Percentiles rank a stretch among this genome's conserved stretches.
Conservation (phyloP, 352 stramenopile genomes). For the Globisporangium splendens region DNA sequence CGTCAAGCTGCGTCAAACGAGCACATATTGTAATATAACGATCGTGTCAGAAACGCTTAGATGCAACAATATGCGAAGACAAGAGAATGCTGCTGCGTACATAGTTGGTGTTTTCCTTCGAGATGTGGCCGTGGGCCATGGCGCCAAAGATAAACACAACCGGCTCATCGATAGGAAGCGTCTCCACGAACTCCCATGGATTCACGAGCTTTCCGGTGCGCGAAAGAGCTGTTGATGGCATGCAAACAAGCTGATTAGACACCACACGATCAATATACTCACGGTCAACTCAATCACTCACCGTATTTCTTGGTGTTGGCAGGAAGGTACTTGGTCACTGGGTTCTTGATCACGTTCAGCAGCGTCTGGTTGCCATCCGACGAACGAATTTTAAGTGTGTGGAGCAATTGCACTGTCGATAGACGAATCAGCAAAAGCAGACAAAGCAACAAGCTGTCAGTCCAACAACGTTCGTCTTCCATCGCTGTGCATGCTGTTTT, state of each 20-base stretch:
- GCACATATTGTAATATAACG: constrained; percentile 2
- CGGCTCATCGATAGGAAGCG: constrained; percentile 87
- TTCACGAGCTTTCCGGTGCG: constrained; percentile 93
- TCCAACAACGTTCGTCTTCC: too few species aligned
- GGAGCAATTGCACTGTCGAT: constrained; percentile 95
- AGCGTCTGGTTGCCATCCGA: constrained; percentile 95
- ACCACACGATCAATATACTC: background rate
- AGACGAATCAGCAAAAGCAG: constrained; percentile 12
- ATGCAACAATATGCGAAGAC: constrained; percentile 6
- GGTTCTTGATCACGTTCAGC: constrained; percentile 99
- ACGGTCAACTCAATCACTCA: constrained; percentile 7
- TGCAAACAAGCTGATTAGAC: background rate
- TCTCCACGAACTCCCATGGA: constrained; percentile 92
- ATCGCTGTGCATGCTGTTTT: background rate
- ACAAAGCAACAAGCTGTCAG: background rate
- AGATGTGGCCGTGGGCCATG: constrained; percentile 96
- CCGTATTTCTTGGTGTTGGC: constrained; percentile 94
- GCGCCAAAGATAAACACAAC: constrained; percentile 98
- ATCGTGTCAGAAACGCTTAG: background rate
- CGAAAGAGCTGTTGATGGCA: constrained; percentile 72
- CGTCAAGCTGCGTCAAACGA: constrained; percentile 78
- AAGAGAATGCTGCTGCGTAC: constrained; percentile 28
- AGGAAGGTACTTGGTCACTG: constrained; percentile 95
- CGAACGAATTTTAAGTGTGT: constrained; percentile 99
- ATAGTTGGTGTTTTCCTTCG: constrained; percentile 96